These are phyloP conservation scores for Fusarium verrucosum DNA, from an alignment of 2,329 filamentous ascomycete species.

Conservation along the genomic window DNA sequence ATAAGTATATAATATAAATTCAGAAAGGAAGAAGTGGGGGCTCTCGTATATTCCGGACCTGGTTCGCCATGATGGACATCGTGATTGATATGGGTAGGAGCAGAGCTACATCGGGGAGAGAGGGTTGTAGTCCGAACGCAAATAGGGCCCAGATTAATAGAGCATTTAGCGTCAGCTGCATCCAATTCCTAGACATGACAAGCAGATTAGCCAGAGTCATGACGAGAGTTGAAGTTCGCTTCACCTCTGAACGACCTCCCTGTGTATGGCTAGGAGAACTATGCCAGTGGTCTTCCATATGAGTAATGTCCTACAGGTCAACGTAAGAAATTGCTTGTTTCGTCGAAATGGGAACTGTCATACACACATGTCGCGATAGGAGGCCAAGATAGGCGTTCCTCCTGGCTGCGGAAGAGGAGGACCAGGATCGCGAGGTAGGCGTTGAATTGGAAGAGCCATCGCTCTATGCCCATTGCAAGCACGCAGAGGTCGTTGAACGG, in stretches of 20 bases:
- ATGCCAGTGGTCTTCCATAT: not conserved
- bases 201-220: not conserved
- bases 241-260: not conserved
- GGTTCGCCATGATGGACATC: not conserved
- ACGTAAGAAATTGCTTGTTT: not conserved
- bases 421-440: conserved; percentile 5
- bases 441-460: not conserved
- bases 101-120: not conserved
- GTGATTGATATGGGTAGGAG: not conserved
- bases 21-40: not conserved
- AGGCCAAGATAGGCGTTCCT: not conserved
- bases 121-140: not conserved
- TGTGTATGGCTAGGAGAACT: not conserved
- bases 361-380: not conserved
- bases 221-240: not conserved
- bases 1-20: too few species aligned
- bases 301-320: not conserved
- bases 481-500: not conserved
- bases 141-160: not conserved
- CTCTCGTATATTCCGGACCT: not conserved
- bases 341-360: not conserved
- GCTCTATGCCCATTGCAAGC: not conserved
- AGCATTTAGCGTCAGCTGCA: not conserved
- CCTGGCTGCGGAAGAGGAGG: conserved; percentile 2
- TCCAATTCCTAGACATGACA: not conserved